phyloP scores from a whole-genome alignment of 2,329 filamentous ascomycete genomes.

The Trichoderma semiorbis region DNA sequence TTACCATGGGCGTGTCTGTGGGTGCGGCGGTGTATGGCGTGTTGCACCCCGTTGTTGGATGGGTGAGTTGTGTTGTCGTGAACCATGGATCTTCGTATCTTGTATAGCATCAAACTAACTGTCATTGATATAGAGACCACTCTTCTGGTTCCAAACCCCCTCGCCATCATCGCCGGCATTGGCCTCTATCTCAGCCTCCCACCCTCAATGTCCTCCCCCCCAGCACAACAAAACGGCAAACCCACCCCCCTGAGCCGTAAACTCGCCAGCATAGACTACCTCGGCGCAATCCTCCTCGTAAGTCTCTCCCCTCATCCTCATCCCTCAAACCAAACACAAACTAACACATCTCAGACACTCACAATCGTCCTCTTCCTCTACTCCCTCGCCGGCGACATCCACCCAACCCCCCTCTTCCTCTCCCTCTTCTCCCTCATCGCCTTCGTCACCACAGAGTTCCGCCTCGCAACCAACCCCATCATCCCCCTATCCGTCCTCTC shows the following conservation, averaged over 20 bases:
- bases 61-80: constrained; percentile 53
- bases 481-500: constrained; percentile 68
- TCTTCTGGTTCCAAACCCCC: constrained; percentile 70
- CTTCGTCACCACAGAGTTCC: constrained; percentile 62
- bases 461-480: constrained; percentile 64
- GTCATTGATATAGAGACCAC: constrained; percentile 49
- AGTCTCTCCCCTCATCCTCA: constrained; percentile 22
- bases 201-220: neutral
- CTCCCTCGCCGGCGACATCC: constrained; percentile 62
- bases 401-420: constrained; percentile 55
- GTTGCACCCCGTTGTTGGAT: constrained; percentile 61
- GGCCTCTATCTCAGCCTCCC: constrained; percentile 66
- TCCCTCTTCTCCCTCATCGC: constrained; percentile 50
- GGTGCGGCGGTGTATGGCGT: constrained; percentile 69
- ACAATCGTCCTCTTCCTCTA: constrained; percentile 71
- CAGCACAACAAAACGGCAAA: neutral
- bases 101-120: neutral
- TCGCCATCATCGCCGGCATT: constrained; percentile 58
- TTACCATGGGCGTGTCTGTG: constrained; percentile 67
- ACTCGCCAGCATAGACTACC: constrained; percentile 60
- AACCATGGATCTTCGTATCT: neutral
- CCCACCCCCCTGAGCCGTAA: neutral
- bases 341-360: constrained; percentile 42
- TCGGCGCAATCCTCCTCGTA: constrained; percentile 65
- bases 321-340: neutral